Percentiles rank a stretch among this genome's conserved stretches.
These are phyloP conservation scores for Salvia rosmarinus DNA, from an alignment of 257 asterid species.

Conservation along the genomic window DNA sequence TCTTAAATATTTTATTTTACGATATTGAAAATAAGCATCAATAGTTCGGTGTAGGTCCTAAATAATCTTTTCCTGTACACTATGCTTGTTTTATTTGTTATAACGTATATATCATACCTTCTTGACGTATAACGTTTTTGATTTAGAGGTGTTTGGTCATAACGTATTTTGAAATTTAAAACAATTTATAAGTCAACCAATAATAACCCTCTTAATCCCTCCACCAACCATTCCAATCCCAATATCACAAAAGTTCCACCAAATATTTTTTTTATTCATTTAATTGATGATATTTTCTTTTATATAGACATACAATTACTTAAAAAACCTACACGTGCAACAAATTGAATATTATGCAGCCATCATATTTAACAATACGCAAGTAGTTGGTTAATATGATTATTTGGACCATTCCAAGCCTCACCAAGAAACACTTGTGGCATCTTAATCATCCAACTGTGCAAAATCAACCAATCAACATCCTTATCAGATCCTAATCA, in stretches of 20 bases:
- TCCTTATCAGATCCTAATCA: conserved; percentile 38
- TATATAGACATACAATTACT: not conserved
- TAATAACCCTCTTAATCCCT: too few relatives aligned
- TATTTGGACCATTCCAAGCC: conserved; percentile 22
- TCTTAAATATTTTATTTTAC: too few relatives aligned
- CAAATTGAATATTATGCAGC: not conserved
- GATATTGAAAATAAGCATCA: too few relatives aligned
- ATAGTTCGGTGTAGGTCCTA: too few relatives aligned
- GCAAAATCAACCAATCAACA: conserved; percentile 36
- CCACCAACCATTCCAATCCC: not conserved
- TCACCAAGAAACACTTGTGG: conserved; percentile 11
- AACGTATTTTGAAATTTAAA: too few relatives aligned
- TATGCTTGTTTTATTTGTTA: too few relatives aligned
- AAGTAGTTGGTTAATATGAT: not conserved
- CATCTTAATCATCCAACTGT: conserved; percentile 27
- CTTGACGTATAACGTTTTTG: too few relatives aligned
- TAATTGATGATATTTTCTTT: not conserved
- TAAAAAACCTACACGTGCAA: not conserved
- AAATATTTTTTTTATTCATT: not conserved
- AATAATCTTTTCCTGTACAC: too few relatives aligned
- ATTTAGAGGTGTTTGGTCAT: too few relatives aligned
- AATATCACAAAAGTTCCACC: not conserved
- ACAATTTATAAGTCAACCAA: too few relatives aligned
- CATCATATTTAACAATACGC: conserved; percentile 18
- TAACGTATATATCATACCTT: too few relatives aligned